A percentile compares a stretch with the other conserved stretches of the same genome.
These are phyloP conservation scores for Xylaria sp. DNA, from an alignment of 495 filamentous ascomycete species.

Conservation along the genomic window DNA sequence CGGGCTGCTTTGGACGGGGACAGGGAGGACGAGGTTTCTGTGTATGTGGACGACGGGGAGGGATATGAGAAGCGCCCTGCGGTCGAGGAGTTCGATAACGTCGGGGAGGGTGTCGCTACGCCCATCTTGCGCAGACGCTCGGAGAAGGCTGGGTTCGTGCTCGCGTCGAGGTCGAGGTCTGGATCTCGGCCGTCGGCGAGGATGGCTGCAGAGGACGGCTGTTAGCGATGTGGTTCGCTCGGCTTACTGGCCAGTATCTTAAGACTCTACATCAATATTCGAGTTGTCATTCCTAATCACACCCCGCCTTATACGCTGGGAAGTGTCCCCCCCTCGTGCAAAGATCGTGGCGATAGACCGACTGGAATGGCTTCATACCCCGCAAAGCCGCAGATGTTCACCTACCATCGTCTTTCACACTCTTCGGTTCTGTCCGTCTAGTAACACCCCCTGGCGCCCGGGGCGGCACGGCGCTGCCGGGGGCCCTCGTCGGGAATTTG, in stretches of 20 bases:
- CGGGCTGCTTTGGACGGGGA: background rate
- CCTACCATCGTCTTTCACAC: slow-evolving; percentile 48
- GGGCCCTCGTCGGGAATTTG: slow-evolving; percentile 50
- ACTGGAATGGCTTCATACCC: background rate
- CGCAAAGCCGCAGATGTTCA: background rate
- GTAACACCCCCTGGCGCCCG: slow-evolving; percentile 25
- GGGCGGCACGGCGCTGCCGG: slow-evolving; percentile 41
- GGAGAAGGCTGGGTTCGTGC: slow-evolving; percentile 44
- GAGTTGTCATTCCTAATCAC: too few relatives aligned
- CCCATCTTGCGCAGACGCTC: slow-evolving; percentile 54
- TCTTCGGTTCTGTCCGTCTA: slow-evolving; percentile 5
- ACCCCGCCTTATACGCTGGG: too few relatives aligned
- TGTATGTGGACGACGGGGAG: slow-evolving; percentile 29
- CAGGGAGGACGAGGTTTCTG: slow-evolving; percentile 16
- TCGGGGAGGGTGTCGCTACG: slow-evolving; percentile 55
- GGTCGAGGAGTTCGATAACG: slow-evolving; percentile 54
- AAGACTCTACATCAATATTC: background rate
- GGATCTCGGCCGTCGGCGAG: slow-evolving; percentile 41
- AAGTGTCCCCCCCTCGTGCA: too few relatives aligned
- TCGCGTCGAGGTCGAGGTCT: slow-evolving; percentile 39
- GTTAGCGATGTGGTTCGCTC: slow-evolving; percentile 4
- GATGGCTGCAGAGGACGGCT: slow-evolving; percentile 32
- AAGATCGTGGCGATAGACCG: background rate
- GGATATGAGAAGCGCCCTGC: slow-evolving; percentile 33
- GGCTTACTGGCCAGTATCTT: background rate